Conservation (phyloP, 2,329 filamentous ascomycete genomes). For the Phoma herbarum region DNA sequence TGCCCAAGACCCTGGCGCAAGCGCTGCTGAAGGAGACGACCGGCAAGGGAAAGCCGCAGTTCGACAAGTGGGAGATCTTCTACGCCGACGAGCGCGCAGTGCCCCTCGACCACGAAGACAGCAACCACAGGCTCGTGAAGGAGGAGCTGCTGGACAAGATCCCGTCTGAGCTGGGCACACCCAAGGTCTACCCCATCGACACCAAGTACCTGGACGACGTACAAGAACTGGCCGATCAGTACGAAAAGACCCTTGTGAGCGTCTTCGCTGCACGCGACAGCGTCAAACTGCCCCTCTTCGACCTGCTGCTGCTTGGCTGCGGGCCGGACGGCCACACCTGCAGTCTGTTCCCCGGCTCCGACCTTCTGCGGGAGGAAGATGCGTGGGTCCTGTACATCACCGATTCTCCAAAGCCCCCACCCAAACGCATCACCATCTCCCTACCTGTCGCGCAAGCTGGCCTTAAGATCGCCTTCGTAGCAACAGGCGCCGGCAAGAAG, state of each 20-base stretch:
- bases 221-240: conserved; percentile 91
- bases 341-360: conserved; percentile 91
- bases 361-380: conserved; percentile 82
- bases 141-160: conserved; percentile 89
- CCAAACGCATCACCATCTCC: conserved; percentile 88
- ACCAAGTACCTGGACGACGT: conserved; percentile 73
- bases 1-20: conserved; percentile 86
- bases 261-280: conserved; percentile 92
- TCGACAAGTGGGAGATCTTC: conserved; percentile 95
- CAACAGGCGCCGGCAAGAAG: conserved; percentile 88
- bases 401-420: conserved; percentile 94
- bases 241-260: conserved; percentile 85
- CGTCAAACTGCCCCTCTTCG: conserved; percentile 93
- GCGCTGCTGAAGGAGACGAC: conserved; percentile 72
- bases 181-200: conserved; percentile 83
- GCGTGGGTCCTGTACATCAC: conserved; percentile 94
- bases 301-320: conserved; percentile 90
- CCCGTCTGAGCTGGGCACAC: conserved; percentile 70
- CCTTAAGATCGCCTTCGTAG: conserved; percentile 87
- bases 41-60: conserved; percentile 72
- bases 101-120: conserved; percentile 88
- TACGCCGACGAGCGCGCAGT: conserved; percentile 98
- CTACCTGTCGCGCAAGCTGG: conserved; percentile 90
- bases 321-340: conserved; percentile 98
- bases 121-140: conserved; percentile 91